Evolutionary conservation across 148 eudicot species (phyloP).

Genomic region (Rhododendron simsii): DNA sequence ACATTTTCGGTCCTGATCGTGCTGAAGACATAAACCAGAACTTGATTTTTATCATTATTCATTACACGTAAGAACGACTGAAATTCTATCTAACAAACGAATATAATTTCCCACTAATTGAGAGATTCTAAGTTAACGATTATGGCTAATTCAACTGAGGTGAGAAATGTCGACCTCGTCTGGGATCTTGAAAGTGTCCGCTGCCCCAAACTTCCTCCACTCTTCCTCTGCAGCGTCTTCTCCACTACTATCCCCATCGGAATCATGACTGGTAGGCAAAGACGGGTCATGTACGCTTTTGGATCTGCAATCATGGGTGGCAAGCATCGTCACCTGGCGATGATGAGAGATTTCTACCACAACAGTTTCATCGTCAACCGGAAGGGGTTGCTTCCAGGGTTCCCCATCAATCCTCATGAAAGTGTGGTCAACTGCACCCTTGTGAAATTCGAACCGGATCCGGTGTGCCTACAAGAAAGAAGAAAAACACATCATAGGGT

Average conservation of each 20-base stretch:
- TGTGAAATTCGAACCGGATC: slow-evolving; percentile 78
- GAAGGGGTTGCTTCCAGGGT: slow-evolving; percentile 96
- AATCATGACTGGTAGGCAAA: slow-evolving; percentile 17
- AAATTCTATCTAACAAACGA: background rate
- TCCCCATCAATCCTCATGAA: slow-evolving; percentile 99
- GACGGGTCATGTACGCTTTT: slow-evolving; percentile 53
- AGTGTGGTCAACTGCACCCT: slow-evolving; percentile 68
- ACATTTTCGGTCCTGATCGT: background rate
- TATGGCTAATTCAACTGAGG: slow-evolving; percentile 40
- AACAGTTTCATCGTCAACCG: slow-evolving; percentile 70
- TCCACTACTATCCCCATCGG: slow-evolving; percentile 25
- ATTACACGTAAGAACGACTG: background rate
- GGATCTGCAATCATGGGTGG: slow-evolving; percentile 48
- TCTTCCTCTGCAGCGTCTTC: slow-evolving; percentile 66
- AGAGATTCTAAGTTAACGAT: background rate
- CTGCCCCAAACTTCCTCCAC: slow-evolving; percentile 85
- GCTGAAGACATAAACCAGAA: background rate
- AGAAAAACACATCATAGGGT: background rate
- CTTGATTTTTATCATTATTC: background rate
- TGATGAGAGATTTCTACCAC: slow-evolving; percentile 77
- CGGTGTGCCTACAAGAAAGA: slow-evolving; percentile 45
- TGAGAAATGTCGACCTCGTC: slow-evolving; percentile 71
- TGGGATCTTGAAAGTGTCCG: slow-evolving; percentile 76
- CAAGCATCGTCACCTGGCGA: slow-evolving; percentile 89
- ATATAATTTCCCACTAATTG: background rate